These are phyloP conservation scores for Acanthamoeba royreba DNA, from an alignment of 208 protist genomes.

Conservation along the genomic window DNA sequence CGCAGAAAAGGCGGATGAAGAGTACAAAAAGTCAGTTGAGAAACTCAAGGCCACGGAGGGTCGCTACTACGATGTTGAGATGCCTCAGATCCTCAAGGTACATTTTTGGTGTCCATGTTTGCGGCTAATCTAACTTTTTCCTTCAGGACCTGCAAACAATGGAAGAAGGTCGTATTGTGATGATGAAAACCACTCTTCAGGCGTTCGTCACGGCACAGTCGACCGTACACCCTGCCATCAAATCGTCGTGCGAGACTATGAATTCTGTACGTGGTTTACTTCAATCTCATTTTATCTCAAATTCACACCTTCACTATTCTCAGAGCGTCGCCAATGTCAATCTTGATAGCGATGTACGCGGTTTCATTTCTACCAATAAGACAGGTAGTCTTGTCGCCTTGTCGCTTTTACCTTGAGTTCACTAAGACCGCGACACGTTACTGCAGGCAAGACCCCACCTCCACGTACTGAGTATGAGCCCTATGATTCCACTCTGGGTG, in stretches of 20 bases:
- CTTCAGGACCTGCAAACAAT: not conserved
- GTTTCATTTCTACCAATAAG: not conserved
- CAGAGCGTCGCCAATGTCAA: not conserved
- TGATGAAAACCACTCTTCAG: not conserved
- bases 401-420: no score
- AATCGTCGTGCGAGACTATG: not conserved
- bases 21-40: not conserved
- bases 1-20: not conserved
- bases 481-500: constrained; percentile 14
- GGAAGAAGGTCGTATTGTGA: not conserved
- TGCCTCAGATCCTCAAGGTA: constrained; percentile 11
- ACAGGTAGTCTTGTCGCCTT: not conserved
- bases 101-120: not conserved
- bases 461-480: not conserved
- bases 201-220: not conserved
- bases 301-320: no score
- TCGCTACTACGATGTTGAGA: not conserved
- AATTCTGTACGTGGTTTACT: not conserved
- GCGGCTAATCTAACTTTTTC: no score
- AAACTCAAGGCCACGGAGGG: not conserved
- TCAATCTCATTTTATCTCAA: not conserved
- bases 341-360: not conserved
- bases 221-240: not conserved
- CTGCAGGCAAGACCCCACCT: not conserved
- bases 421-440: not conserved